phyloP scores from a whole-genome alignment of 305 asterid genomes.

The Coffea humblotiana region DNA sequence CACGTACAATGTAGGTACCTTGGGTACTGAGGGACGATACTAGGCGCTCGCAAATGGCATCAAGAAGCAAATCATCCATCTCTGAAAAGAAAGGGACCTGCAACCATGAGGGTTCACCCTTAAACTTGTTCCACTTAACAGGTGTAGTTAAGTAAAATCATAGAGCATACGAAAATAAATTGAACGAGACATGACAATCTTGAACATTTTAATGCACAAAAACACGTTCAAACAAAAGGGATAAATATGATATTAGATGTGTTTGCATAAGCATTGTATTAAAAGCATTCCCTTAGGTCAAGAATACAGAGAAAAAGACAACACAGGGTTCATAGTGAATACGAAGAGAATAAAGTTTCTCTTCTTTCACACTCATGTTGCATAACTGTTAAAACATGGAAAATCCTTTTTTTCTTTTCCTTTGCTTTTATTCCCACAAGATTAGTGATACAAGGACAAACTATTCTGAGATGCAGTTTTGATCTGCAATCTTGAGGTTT shows the following conservation, averaged over 20 bases:
- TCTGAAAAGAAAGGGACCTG: constrained; percentile 84
- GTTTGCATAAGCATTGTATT: not conserved
- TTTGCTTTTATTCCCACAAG: not conserved
- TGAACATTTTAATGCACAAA: not conserved
- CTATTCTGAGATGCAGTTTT: not conserved
- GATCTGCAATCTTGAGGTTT: not conserved
- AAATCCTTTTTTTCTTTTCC: too few species aligned
- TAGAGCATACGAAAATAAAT: not conserved
- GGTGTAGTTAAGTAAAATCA: too few species aligned
- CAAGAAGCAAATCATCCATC: constrained; percentile 69
- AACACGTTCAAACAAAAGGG: not conserved
- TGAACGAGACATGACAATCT: not conserved
- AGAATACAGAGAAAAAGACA: not conserved
- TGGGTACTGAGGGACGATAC: constrained; percentile 61
- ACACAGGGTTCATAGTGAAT: not conserved
- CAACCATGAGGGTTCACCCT: not conserved
- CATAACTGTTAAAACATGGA: not conserved
- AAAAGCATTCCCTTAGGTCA: not conserved
- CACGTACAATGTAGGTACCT: constrained; percentile 85
- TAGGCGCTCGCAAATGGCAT: constrained; percentile 79
- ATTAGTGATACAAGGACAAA: not conserved
- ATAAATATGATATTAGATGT: too few species aligned
- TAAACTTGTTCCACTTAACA: not conserved
- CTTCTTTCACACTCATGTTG: not conserved
- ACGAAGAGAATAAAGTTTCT: not conserved